Evolutionary conservation across 805 yeast genomes (phyloP), one percentile per base, ranked within the genome.

Genomic region (Kluyveromyces dobzhanskii): DNA sequence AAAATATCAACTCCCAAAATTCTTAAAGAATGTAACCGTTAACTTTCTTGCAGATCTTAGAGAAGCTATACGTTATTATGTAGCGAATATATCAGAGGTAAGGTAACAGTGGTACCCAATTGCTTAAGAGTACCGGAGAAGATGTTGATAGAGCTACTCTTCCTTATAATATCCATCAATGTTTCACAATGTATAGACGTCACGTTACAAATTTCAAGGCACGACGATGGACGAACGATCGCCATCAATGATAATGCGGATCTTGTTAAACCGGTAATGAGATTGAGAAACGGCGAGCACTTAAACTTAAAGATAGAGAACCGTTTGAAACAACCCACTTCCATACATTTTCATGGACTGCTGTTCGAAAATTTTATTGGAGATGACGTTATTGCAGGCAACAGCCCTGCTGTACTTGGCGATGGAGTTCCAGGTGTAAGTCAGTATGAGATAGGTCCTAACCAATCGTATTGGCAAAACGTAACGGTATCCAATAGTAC

Each of bases 371-470:
- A 75, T 8, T 14, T 16, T 14, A 10, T 17, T 14, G 30, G 21
- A 2, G 30, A 13, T 7, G 37, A 24, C 13, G 9, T 32, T 10
- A 26, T 16, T 9, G 65, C 67, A 11, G 62, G 59, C 54, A 57
- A 67, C 45, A 75, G 69, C 36, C 75, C 76, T 6, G 70, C 62
- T 1, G 59, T 61, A 46, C 52, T 59, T 2, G 37, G 65, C 67
- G 67, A 65, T 76, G 60, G 61, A 8, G 53, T 56, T 13, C 61
- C 61, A 4, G 45, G 45, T 4, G 38, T 82, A 16, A 77, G 85
- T 11, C 88, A 82, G 55, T 76, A 83, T 56, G 85, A 87, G 29
- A 79, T 82, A 45, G 69, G 76, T 29, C 76, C 80, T 10, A 80
- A 78, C 18, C 75, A 74, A 46, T 69, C 78, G 2, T 71, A 69